These are phyloP conservation scores for Nymphaea colorata DNA, from an alignment of 164 flowering plant genomes.

Conservation along the genomic window DNA sequence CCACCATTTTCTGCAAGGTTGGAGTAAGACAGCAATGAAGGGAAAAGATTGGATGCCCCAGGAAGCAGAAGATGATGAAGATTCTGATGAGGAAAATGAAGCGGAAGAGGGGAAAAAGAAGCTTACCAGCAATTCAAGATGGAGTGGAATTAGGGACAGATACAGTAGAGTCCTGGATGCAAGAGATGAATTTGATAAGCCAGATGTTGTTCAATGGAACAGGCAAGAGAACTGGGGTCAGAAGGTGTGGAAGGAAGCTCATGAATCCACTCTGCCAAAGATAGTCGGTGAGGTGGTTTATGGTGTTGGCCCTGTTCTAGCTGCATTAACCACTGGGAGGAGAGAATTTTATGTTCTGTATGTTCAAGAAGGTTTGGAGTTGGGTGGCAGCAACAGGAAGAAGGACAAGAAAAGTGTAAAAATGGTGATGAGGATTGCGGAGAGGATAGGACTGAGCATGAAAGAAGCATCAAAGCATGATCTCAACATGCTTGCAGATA, in stretches of 20 bases:
- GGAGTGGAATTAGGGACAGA: conserved; percentile 48
- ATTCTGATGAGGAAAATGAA: conserved; percentile 17
- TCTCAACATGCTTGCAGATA: conserved; percentile 82
- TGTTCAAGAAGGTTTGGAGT: conserved; percentile 81
- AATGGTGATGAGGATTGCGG: conserved; percentile 59
- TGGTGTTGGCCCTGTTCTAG: conserved; percentile 94
- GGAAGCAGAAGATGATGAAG: conserved; percentile 1
- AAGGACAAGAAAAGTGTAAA: conserved; percentile 90
- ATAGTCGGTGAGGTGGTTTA: conserved; percentile 81
- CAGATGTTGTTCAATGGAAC: conserved; percentile 55
- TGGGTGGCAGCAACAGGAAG: conserved; percentile 67
- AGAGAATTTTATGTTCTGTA: conserved; percentile 74
- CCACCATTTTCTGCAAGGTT: not conserved
- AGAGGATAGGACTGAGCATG: conserved; percentile 30
- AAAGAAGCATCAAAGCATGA: conserved; percentile 80
- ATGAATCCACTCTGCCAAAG: conserved; percentile 56
- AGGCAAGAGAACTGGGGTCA: conserved; percentile 75
- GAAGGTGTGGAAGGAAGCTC: conserved; percentile 72
- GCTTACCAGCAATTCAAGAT: conserved; percentile 44
- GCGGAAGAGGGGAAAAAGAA: conserved; percentile 19
- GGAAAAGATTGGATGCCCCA: conserved; percentile 1
- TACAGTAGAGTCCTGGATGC: conserved; percentile 17
- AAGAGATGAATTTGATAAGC: conserved; percentile 26
- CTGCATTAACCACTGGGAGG: conserved; percentile 71
- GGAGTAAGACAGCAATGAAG: conserved; percentile 4